Base-by-base conservation (phyloP, 2,329 filamentous ascomycete species). In the Clonostachys chloroleuca region DNA sequence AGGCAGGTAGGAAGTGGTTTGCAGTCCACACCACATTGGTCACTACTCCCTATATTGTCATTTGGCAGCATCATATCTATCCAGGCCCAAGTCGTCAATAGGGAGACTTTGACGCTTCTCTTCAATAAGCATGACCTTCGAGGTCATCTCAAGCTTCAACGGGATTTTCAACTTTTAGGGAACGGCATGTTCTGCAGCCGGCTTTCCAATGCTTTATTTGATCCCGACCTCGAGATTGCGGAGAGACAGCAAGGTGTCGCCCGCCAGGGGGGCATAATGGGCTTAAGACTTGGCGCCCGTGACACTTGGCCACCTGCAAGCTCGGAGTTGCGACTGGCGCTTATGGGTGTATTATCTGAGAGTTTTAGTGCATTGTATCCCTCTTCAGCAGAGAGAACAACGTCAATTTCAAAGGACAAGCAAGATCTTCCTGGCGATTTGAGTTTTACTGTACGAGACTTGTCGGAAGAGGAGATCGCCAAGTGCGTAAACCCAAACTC, bases 221-320 rank as follows among this genome's bases (percentile, higher is more conserved):
- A 92, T 50, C 83, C 90, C 0, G 84, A 95, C 20, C 77, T 94
- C 43, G 84, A 88, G 55, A 87, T 86, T 24, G 87, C 90, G 4
- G 89, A 95, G 60, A 78, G 87, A 40, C 80, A 81, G 44, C 71
- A 80, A 16, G 89, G 89, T 4, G 74, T 85, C 34, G 81, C 87
- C 41, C 78, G 84, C 9, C 80, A 80, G 42, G 85, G 88, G 43
- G 80, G 84, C 49, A 71, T 81, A 13, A 92, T 95, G 75, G 92
- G 94, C 1, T 74, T 97, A 39, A 86, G 91, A 39, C 73, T 97
- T 1, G 87, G 87, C n/a, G 82, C 81, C 3, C 81, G 90, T 56
- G 83, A 89, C 47, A 89, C 78, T 34, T 97, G 94, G 94, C 94
- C 94, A 24, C 94, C 94, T 5, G 91, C 91, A 20, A 95, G 89